phyloP scores from a whole-genome alignment of 148 eudicot species.

The Heliosperma pusillum region DNA sequence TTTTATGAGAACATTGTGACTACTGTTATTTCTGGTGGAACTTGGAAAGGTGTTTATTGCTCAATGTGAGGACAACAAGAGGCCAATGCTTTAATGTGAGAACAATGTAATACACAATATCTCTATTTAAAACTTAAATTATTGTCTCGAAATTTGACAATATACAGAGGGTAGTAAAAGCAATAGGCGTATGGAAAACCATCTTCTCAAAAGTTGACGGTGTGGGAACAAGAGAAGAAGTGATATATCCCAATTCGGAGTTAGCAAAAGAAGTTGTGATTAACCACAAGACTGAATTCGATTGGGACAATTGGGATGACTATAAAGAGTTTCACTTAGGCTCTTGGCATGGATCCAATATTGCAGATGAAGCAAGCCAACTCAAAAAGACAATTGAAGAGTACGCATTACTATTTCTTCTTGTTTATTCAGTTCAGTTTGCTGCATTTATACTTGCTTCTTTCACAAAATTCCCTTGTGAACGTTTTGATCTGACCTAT shows the following conservation, averaged over 20 bases:
- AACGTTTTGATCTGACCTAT: background rate
- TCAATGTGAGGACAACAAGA: too few relatives aligned
- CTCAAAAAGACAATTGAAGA: background rate
- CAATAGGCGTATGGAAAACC: slow-evolving; percentile 17
- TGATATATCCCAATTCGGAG: slow-evolving; percentile 15
- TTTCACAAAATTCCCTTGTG: background rate
- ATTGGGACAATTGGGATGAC: slow-evolving; percentile 10
- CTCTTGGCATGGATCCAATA: background rate
- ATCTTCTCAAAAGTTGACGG: slow-evolving; percentile 10
- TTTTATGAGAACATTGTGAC: too few relatives aligned
- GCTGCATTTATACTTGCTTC: background rate
- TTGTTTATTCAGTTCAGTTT: background rate
- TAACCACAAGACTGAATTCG: slow-evolving; percentile 18
- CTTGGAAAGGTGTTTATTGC: too few relatives aligned
- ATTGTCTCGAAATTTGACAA: background rate
- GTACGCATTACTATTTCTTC: background rate
- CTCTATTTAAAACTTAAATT: too few relatives aligned
- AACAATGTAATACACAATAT: too few relatives aligned
- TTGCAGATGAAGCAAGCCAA: background rate
- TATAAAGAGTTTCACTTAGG: background rate
- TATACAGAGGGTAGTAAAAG: slow-evolving; percentile 6
- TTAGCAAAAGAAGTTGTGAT: background rate
- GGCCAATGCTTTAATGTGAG: too few relatives aligned
- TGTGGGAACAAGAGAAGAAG: background rate
- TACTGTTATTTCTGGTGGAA: too few relatives aligned